Evolutionary conservation across 306 rosid species (phyloP), one percentile per base, ranked within the genome.

Genomic region (Corylus americana): DNA sequence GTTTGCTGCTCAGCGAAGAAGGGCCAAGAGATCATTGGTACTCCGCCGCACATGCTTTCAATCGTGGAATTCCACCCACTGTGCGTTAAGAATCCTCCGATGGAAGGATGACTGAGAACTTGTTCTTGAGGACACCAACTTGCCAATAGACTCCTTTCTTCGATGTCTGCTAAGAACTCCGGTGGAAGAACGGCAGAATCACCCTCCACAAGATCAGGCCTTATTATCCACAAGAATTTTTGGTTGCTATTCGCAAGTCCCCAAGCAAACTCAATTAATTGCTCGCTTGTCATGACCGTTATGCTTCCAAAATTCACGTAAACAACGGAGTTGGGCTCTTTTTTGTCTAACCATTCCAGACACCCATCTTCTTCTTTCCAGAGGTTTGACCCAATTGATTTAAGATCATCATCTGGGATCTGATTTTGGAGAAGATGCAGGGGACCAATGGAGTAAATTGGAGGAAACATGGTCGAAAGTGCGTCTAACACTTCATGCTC

Each of bases 251-350:
- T 83, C 7, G 94, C 92, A 1, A 91, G 89, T 10, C 97, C 96
- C 94, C 96, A 93, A 2, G 94, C 92, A 49, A 93, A 91, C 66
- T 91, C 98, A 14, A 79, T 62, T 12, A 89, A 11, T 51, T 91
- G 92, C 1, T 87, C 87, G 11, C 39, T 37, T 0, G 91, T 88
- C 89, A 93, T 87, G 3, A 92, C 89, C 0, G 96, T 84, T n/a
- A 88, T 78, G 80, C 97, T 90, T 8, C 96, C 94, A 7, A 93
- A 93, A 58, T 93, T 93, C 0, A 93, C 96, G 37, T 93, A 93
- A 27, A 93, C 88, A 6, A 93, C 92, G 0, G 86, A 79, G 61
- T 82, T 76, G 0, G 87, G 74, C 7, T 84, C 82, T 71, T 84
- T 85, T 7, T 31, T 53, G 70, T 90, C 85, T 0, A 90, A 89